Conservation (phyloP, 768 basidiomycete genomes). For the Mycena amicta region DNA sequence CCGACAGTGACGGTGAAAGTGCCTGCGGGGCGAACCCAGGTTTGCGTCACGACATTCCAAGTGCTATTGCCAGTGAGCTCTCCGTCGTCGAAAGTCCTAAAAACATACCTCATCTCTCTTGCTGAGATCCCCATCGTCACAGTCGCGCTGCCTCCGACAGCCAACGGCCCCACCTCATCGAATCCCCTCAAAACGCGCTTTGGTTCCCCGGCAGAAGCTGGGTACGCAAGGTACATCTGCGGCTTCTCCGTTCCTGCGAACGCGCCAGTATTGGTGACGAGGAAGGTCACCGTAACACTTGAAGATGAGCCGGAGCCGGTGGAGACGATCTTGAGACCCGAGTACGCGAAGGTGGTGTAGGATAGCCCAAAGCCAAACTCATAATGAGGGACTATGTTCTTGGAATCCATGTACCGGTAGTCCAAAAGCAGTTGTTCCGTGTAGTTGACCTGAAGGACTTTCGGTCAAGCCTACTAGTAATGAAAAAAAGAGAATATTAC, state of each 20-base stretch:
- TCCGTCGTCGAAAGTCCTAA: slow-evolving; percentile 5
- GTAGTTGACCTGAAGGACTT: slow-evolving; percentile 55
- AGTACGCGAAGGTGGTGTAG: slow-evolving; percentile 73
- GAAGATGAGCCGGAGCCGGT: slow-evolving; percentile 32
- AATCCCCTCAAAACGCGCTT: slow-evolving; percentile 54
- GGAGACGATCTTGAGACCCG: slow-evolving; percentile 43
- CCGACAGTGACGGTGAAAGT: slow-evolving; percentile 18
- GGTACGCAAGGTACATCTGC: slow-evolving; percentile 57
- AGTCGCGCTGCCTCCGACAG: slow-evolving; percentile 35
- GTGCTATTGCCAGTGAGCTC: not conserved
- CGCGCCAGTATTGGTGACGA: slow-evolving; percentile 49
- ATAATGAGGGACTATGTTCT: slow-evolving; percentile 54
- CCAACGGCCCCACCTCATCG: slow-evolving; percentile 44
- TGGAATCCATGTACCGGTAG: slow-evolving; percentile 64
- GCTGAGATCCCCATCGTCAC: slow-evolving; percentile 41
- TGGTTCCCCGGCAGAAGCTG: slow-evolving; percentile 48
- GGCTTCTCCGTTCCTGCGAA: slow-evolving; percentile 56
- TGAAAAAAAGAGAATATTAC: slow-evolving; percentile 4
- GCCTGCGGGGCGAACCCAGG: slow-evolving; percentile 19
- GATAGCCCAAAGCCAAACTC: slow-evolving; percentile 76
- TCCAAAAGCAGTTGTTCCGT: slow-evolving; percentile 67
- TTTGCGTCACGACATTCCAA: slow-evolving; percentile 10
- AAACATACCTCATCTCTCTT: slow-evolving; percentile 48
- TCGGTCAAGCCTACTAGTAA: no score
- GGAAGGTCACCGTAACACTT: slow-evolving; percentile 39